A percentile compares a stretch with the other conserved stretches of the same genome.
These are phyloP conservation scores for Crepidotus variabilis DNA, from an alignment of 768 basidiomycete genomes.

Conservation along the genomic window DNA sequence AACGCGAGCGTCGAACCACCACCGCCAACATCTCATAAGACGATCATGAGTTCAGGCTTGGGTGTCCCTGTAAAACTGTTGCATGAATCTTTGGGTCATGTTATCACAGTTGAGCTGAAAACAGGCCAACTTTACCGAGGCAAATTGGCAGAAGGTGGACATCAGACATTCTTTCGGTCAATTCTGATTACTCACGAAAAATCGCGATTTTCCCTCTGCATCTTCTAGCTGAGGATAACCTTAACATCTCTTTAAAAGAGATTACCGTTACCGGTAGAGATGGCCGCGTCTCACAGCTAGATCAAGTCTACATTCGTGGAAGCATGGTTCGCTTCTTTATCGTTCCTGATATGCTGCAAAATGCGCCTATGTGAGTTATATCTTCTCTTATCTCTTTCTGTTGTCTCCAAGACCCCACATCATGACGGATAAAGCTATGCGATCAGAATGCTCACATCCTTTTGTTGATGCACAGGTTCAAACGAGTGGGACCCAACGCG, in stretches of 20 bases:
- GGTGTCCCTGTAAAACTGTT: slow-evolving; percentile 96
- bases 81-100: slow-evolving; percentile 93
- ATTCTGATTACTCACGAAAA: slow-evolving; percentile 9
- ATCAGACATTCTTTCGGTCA: not conserved
- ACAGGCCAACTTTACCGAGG: slow-evolving; percentile 97
- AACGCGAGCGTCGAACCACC: not conserved
- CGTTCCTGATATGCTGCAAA: slow-evolving; percentile 98
- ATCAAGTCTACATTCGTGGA: slow-evolving; percentile 98
- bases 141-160: slow-evolving; percentile 92
- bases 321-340: slow-evolving; percentile 99
- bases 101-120: slow-evolving; percentile 98
- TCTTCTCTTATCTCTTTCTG: slow-evolving; percentile 2
- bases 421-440: not conserved
- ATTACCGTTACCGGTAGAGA: slow-evolving; percentile 98
- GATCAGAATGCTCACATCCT: not conserved
- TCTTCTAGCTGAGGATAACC: slow-evolving; percentile 86
- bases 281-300: slow-evolving; percentile 96
- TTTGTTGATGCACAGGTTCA: slow-evolving; percentile 68
- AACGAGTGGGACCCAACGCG: slow-evolving; percentile 95
- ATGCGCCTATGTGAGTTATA: slow-evolving; percentile 84
- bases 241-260: slow-evolving; percentile 94
- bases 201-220: slow-evolving; percentile 9
- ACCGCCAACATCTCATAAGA: slow-evolving; percentile 2
- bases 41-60: slow-evolving; percentile 59
- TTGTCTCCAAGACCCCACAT: no score